phyloP scores from a whole-genome alignment of 495 filamentous ascomycete genomes.

The Penicillium malachiteum region DNA sequence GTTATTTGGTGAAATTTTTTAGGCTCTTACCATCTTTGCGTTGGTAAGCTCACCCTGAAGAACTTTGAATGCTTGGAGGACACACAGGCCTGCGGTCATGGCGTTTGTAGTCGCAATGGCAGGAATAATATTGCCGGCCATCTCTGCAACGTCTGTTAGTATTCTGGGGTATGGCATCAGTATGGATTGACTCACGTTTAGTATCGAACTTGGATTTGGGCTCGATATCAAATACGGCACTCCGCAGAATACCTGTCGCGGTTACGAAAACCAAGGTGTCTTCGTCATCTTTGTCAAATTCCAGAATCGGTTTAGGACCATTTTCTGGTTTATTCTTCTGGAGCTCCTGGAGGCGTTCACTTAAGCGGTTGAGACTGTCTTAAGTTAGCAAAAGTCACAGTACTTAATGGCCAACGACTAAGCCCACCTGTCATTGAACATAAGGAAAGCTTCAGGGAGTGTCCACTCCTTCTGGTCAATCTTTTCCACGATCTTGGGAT shows the following conservation, averaged over 20 bases:
- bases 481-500: conserved; percentile 50
- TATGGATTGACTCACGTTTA: conserved; percentile 58
- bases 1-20: not conserved
- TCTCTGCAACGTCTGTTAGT: conserved; percentile 53
- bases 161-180: not conserved
- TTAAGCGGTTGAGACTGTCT: conserved; percentile 67
- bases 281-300: conserved; percentile 95
- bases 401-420: no score
- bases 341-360: conserved; percentile 65
- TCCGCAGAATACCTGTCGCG: conserved; percentile 83
- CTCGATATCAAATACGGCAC: conserved; percentile 82
- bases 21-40: conserved; percentile 52
- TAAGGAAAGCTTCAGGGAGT: conserved; percentile 73
- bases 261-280: conserved; percentile 96
- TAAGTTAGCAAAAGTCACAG: not conserved
- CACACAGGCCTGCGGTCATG: conserved; percentile 90
- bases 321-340: conserved; percentile 42
- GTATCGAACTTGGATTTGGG: conserved; percentile 90
- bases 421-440: conserved; percentile 75
- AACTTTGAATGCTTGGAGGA: conserved; percentile 91
- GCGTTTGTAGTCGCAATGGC: conserved; percentile 98
- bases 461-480: conserved; percentile 80
- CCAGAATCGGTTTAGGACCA: conserved; percentile 62
- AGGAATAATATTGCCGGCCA: conserved; percentile 98
- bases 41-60: conserved; percentile 68